Base-by-base conservation (phyloP, 371 early-diverging fungal genomes). In the Rhizomucor pusillus region DNA sequence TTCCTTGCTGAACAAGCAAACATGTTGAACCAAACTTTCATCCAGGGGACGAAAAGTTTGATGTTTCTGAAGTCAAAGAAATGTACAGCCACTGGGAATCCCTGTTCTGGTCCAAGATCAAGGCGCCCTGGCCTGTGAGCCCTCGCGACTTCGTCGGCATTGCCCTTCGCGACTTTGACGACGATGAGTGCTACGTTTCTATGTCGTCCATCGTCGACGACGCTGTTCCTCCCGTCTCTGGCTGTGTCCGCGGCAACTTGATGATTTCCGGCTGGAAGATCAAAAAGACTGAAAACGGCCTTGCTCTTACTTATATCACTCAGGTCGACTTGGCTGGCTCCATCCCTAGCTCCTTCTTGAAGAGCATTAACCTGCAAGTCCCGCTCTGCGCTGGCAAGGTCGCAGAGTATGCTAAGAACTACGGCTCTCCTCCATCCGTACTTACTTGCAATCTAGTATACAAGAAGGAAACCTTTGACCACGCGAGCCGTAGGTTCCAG, bases 331-430 rank as follows among this genome's bases (percentile, higher is more conserved):
- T 78, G 46, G 73, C 66, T 46, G 78, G 78, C 11, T 66, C 65
- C 5, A 66, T 78, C 25, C 78, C 78, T 9, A 44, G 65, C 10
- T 55, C 71, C 1, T 75, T 75, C 52, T 43, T 73, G 3, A 73
- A 70, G 60, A 52, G 34, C 45, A 53, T 75, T 2, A 64, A 70
- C 11, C 64, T 63, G n/a, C 78, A 74, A 35, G 70, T 72, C 2
- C 75, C 78, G 22, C 58, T 73, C 47, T 78, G 78, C 47, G 73
- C 75, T 39, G 70, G 73, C 11, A 57, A 60, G 37, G 73, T 78
- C 1, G 69, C 57, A 4, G 61, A 71, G 1, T 78, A 78, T 48
- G 41, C 63, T 40, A n/a, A 60, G 4, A 59, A 58, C 6, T 43
- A 69, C 22, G 75, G 75, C 1, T 74, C 57, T 48, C 66, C 75